phyloP scores from a whole-genome alignment of 2,329 filamentous ascomycete genomes.

The Cercospora citrullina region DNA sequence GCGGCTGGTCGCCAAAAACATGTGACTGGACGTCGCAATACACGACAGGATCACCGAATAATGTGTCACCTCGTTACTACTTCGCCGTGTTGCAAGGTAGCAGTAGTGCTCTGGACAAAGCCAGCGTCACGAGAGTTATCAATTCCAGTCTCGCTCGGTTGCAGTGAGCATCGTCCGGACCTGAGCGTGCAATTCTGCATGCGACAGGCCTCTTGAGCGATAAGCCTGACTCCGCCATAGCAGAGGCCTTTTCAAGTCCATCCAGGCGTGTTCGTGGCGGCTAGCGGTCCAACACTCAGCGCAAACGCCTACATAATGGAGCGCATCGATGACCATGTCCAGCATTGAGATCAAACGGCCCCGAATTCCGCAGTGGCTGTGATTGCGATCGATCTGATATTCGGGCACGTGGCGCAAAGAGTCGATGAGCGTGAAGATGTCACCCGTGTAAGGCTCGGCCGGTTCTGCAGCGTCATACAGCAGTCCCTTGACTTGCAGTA shows the following conservation, averaged over 20 bases:
- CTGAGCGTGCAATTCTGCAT: conserved; percentile 33
- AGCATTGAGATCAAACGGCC: conserved; percentile 65
- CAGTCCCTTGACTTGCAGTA: conserved; percentile 56
- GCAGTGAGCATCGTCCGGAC: conserved; percentile 38
- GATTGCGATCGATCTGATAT: conserved; percentile 73
- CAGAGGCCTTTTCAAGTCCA: conserved; percentile 47
- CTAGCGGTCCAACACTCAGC: conserved; percentile 47
- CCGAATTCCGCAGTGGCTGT: conserved; percentile 70
- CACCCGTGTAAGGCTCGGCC: conserved; percentile 57
- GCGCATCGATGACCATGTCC: conserved; percentile 58
- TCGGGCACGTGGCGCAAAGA: conserved; percentile 65
- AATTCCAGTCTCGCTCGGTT: conserved; percentile 36
- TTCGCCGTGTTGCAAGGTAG: too few relatives aligned
- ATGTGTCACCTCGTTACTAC: neutral
- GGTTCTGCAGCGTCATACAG: conserved; percentile 45
- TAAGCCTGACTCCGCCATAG: conserved; percentile 41
- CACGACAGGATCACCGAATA: neutral
- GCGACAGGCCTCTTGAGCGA: conserved; percentile 25
- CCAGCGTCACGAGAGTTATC: too few relatives aligned
- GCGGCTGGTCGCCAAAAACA: neutral
- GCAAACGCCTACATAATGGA: conserved; percentile 49
- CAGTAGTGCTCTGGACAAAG: too few relatives aligned
- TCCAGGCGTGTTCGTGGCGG: conserved; percentile 47
- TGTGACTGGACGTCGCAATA: neutral
- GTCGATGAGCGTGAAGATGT: conserved; percentile 61